Evolutionary conservation across 169 alveolate genomes (phyloP).

Genomic region (Eimeria necatrix): DNA sequence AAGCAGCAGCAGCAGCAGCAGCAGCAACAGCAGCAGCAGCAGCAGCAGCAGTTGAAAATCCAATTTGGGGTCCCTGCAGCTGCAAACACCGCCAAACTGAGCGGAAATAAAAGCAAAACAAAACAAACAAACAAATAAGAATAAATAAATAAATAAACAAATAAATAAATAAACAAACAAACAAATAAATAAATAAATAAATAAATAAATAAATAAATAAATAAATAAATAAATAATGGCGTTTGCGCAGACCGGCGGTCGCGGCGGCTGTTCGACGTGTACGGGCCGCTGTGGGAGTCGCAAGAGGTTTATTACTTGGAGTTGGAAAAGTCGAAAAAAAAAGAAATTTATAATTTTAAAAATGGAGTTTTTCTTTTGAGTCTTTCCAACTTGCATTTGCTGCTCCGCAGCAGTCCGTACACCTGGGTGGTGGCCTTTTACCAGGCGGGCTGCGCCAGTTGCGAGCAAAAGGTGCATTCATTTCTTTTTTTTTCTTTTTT

Average conservation of each 20-base stretch:
- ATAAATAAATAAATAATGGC: too few species aligned
- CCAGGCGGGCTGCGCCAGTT: slow-evolving; percentile 67
- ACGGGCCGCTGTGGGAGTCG: not conserved
- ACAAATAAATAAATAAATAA: too few species aligned
- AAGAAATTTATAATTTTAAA: slow-evolving; percentile 36
- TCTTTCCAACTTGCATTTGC: slow-evolving; percentile 11
- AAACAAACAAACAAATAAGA: too few species aligned
- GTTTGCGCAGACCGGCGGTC: not conserved
- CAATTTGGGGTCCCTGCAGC: too few species aligned
- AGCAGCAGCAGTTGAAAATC: too few species aligned
- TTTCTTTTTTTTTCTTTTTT: not conserved
- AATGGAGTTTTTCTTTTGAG: slow-evolving; percentile 37
- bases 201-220: too few species aligned
- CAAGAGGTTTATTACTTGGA: slow-evolving; percentile 45
- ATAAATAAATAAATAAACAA: too few species aligned
- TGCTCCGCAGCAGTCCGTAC: not conserved
- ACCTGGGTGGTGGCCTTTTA: slow-evolving; percentile 44
- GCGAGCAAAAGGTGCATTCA: slow-evolving; percentile 7
- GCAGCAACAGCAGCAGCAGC: too few species aligned
- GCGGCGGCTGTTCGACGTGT: slow-evolving; percentile 57
- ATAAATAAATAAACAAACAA: too few species aligned
- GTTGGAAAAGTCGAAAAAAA: not conserved
- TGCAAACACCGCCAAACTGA: too few species aligned
- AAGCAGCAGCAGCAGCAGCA: too few species aligned
- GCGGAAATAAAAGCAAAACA: too few species aligned